Evolutionary conservation across 2,329 filamentous ascomycete species (phyloP).

Genomic region (Chrysoporthe austroafricana): DNA sequence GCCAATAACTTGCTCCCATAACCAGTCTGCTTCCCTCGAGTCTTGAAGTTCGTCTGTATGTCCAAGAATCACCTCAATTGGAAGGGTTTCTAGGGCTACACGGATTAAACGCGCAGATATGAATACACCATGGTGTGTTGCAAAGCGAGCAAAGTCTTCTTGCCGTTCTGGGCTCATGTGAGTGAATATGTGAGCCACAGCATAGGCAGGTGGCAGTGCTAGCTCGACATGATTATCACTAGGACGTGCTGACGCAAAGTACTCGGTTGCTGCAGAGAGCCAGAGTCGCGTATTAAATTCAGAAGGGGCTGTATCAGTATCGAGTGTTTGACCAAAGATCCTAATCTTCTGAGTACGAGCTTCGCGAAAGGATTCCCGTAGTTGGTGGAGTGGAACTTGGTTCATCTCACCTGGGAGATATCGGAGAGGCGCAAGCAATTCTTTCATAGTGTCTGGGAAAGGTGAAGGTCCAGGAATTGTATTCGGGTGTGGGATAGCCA

Average conservation of each 20-base stretch:
- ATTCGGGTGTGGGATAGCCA: no score
- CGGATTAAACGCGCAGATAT: background rate
- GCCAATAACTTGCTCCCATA: background rate
- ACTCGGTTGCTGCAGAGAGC: background rate
- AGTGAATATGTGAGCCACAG: background rate
- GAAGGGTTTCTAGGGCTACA: background rate
- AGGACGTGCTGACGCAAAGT: background rate
- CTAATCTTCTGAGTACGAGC: background rate
- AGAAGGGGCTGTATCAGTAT: background rate
- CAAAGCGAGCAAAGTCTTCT: constrained; percentile 1
- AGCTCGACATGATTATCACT: background rate
- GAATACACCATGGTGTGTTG: background rate
- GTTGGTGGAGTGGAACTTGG: background rate
- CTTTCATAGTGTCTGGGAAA: background rate
- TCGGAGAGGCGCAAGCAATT: background rate
- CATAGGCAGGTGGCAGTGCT: background rate
- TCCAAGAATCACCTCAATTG: background rate
- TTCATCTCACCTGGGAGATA: background rate
- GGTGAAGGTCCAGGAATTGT: no score
- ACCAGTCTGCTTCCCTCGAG: background rate
- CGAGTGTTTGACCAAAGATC: background rate
- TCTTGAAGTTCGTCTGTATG: background rate
- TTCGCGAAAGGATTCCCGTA: background rate
- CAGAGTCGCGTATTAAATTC: background rate
- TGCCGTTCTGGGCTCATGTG: background rate